Percentiles rank a stretch among this genome's conserved stretches.
Conservation (phyloP, 495 filamentous ascomycete genomes). For the Penicillium pancosmium region DNA sequence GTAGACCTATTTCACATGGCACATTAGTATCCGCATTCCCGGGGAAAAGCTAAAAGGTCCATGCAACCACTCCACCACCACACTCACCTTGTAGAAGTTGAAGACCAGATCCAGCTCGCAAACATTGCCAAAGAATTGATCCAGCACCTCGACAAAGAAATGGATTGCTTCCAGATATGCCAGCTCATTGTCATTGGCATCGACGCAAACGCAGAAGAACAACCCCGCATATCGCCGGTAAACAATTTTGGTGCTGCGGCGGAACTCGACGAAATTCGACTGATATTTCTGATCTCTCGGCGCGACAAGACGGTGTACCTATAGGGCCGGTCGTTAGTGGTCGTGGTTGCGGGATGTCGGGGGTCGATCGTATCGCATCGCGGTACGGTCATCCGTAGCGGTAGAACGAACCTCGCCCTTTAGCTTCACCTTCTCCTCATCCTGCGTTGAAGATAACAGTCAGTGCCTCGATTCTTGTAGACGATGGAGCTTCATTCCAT, state of each 20-base stretch:
- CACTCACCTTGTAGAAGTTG: conserved; percentile 85
- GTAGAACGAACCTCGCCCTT: conserved; percentile 72
- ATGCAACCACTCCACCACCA: neutral
- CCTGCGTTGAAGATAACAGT: conserved; percentile 41
- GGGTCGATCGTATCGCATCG: neutral
- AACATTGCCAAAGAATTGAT: conserved; percentile 98
- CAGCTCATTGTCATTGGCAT: conserved; percentile 98
- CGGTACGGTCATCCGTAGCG: neutral
- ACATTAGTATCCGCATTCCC: conserved; percentile 7
- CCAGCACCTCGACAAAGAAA: conserved; percentile 98
- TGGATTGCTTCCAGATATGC: conserved; percentile 98
- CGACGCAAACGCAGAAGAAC: conserved; percentile 98
- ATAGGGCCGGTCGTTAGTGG: conserved; percentile 8
- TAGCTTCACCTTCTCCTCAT: conserved; percentile 94
- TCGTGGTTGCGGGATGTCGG: neutral
- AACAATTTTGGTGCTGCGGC: conserved; percentile 81
- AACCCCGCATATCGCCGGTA: conserved; percentile 96
- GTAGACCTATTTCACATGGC: conserved; percentile 68
- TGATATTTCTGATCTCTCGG: conserved; percentile 99
- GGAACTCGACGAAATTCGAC: conserved; percentile 96
- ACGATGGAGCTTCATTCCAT: neutral
- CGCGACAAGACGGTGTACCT: conserved; percentile 96
- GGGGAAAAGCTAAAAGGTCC: neutral
- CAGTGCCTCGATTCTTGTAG: neutral
- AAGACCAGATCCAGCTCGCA: conserved; percentile 99